phyloP scores from a whole-genome alignment of 306 rosid genomes.

The Acmispon strigosus region DNA sequence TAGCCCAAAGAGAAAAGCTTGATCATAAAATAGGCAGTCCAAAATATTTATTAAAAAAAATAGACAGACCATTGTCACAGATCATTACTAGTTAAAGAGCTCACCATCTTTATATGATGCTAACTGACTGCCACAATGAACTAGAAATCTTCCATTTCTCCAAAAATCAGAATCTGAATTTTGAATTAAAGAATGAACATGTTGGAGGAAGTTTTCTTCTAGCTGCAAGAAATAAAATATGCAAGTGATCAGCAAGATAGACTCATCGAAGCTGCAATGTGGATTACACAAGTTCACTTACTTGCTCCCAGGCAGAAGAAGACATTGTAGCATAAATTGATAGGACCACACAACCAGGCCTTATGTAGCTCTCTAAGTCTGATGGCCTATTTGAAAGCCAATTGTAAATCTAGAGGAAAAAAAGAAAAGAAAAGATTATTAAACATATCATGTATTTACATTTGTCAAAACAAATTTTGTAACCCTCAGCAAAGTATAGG shows the following conservation, averaged over 20 bases:
- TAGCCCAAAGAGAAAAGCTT: neutral
- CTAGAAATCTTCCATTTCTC: slow-evolving; percentile 88
- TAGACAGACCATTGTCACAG: neutral
- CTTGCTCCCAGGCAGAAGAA: slow-evolving; percentile 69
- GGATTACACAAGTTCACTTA: slow-evolving; percentile 36
- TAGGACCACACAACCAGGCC: slow-evolving; percentile 90
- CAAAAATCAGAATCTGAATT: slow-evolving; percentile 61
- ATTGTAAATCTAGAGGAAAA: slow-evolving; percentile 43
- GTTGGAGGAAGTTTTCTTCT: slow-evolving; percentile 64
- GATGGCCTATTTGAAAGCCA: slow-evolving; percentile 93
- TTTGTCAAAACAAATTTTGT: neutral
- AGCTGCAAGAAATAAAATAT: slow-evolving; percentile 43
- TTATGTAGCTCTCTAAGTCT: slow-evolving; percentile 90
- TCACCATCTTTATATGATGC: slow-evolving; percentile 84
- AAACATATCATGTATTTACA: neutral
- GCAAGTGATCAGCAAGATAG: slow-evolving; percentile 30
- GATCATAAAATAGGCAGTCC: neutral
- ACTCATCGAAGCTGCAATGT: neutral
- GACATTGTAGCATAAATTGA: slow-evolving; percentile 76
- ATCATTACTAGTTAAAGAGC: slow-evolving; percentile 19
- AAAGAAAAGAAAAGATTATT: neutral
- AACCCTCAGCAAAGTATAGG: neutral
- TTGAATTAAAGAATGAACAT: slow-evolving; percentile 49
- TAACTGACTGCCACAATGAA: slow-evolving; percentile 61
- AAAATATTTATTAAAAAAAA: slow-evolving; percentile 6